Evolutionary conservation across 1,284 basidiomycete species (phyloP), one percentile per base, ranked within the genome.

Genomic region (Grifola frondosa): DNA sequence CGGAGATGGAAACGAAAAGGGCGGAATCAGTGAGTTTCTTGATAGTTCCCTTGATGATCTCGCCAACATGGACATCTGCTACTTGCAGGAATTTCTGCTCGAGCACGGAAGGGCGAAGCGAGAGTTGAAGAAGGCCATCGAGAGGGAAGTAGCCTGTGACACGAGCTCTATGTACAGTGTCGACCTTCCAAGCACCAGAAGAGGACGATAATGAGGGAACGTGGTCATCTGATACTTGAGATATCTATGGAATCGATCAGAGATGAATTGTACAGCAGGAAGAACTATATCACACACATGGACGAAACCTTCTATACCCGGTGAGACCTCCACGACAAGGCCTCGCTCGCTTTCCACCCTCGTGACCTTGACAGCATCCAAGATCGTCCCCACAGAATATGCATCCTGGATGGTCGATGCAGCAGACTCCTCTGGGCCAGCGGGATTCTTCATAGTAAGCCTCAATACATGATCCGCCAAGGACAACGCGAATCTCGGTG

Each of bases 221-320:
- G 60, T 95, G 92, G 40, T 95, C 91, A 63, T 99, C 95, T 13
- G 93, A 88, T 20, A 90, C 77, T 63, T 95, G 91, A 10, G 96
- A 97, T 58, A 98, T 97, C 91, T 95, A 54, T 5, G 33, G 15
- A 9, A 23, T 10, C 21, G 5, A 24, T 51, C 23, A 40, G 29
- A 21, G 22, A 46, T 12, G 29, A 25, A 20, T 21, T 26, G 12
- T 24, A 28, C 7, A 15, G 42, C 21, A 29, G 7, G 4, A 17
- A 20, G 23, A 15, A 12, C n/a, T 31, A 19, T 25, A 13, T 23
- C 3, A 70, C 87, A 57, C 53, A 95, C 92, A 66, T 97, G 94
- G 30, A 91, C 79, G 62, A 94, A 95, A 8, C 90, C 94, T 49
- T 83, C 75, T 11, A 88, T 60, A 1, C 74, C 78, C 7, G 83